Evolutionary conservation across 805 yeast species (phyloP).

Genomic region (Kodamaea fukazawae): DNA sequence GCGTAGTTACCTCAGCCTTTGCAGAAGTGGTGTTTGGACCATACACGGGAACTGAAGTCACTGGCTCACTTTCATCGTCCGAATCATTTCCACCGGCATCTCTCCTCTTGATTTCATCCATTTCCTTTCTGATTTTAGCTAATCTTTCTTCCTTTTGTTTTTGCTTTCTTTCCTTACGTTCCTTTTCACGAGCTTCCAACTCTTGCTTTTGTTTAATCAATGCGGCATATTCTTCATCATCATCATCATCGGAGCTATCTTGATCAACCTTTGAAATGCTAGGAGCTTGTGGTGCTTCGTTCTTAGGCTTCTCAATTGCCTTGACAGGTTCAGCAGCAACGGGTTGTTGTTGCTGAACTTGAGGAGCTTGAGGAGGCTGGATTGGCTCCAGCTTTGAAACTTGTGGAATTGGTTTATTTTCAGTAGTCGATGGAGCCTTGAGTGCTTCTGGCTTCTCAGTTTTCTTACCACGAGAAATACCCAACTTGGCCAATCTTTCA

Average conservation of each 20-base stretch:
- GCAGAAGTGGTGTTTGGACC: conserved; percentile 15
- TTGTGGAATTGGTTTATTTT: too few species aligned
- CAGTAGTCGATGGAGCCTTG: neutral
- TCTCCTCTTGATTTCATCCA: conserved; percentile 48
- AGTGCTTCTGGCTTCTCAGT: conserved; percentile 12
- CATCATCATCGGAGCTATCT: conserved; percentile 31
- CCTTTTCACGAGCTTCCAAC: conserved; percentile 42
- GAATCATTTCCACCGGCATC: conserved; percentile 24
- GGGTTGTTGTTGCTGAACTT: too few species aligned
- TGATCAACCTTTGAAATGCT: conserved; percentile 11
- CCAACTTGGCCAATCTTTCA: conserved; percentile 78
- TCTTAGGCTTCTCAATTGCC: conserved; percentile 5
- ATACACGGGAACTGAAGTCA: conserved; percentile 20
- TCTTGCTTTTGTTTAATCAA: conserved; percentile 44
- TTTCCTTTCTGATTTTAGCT: conserved; percentile 56
- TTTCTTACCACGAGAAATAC: conserved; percentile 47
- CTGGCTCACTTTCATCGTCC: conserved; percentile 37
- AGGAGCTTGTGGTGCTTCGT: conserved; percentile 13
- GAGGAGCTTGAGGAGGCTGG: too few species aligned
- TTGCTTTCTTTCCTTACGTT: conserved; percentile 49
- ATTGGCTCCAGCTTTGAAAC: neutral
- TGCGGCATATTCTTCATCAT: conserved; percentile 49
- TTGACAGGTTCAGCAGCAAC: too few species aligned
- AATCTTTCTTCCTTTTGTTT: conserved; percentile 59
- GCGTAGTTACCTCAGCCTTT: neutral